A percentile compares a stretch with the other conserved stretches of the same genome.
Conservation (phyloP, 1,139 yeast genomes). For the Sugiyamaella pinicola region DNA sequence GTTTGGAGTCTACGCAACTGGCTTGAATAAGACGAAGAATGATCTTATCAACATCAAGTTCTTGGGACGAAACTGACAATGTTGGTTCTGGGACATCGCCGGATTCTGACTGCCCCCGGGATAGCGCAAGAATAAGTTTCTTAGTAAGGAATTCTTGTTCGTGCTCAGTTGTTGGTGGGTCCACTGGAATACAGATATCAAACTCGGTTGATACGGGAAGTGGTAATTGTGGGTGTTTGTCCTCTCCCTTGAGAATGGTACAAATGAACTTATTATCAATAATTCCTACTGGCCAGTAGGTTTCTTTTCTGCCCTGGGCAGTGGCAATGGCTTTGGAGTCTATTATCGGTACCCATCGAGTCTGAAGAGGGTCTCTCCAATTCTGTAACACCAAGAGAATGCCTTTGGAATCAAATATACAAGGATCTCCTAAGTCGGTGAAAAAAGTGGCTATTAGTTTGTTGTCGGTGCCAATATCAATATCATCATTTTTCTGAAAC, state of each 20-base stretch:
- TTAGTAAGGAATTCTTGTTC: constrained; percentile 32
- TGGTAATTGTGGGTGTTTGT: constrained; percentile 61
- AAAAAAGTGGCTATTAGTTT: constrained; percentile 63
- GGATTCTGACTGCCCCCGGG: constrained; percentile 34
- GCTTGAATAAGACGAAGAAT: constrained; percentile 73
- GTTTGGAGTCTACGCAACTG: constrained; percentile 69
- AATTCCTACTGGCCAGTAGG: constrained; percentile 88
- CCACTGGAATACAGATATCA: constrained; percentile 63
- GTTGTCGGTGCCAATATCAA: constrained; percentile 38
- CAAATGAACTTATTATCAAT: constrained; percentile 69
- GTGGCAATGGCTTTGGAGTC: constrained; percentile 62
- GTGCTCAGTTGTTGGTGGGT: constrained; percentile 24
- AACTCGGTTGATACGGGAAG: constrained; percentile 81
- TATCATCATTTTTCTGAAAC: constrained; percentile 43
- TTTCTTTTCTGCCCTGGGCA: constrained; percentile 49
- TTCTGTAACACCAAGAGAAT: constrained; percentile 66
- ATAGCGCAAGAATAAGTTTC: constrained; percentile 34
- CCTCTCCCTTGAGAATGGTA: constrained; percentile 66
- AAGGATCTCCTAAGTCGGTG: constrained; percentile 87
- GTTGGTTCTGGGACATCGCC: constrained; percentile 39
- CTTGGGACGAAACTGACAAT: constrained; percentile 33
- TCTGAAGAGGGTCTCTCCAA: constrained; percentile 75
- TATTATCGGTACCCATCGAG: constrained; percentile 81
- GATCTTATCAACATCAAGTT: constrained; percentile 61
- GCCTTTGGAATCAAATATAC: constrained; percentile 77